Evolutionary conservation across 2,329 filamentous ascomycete species (phyloP).

Genomic region (Sclerotinia sclerotiorum): DNA sequence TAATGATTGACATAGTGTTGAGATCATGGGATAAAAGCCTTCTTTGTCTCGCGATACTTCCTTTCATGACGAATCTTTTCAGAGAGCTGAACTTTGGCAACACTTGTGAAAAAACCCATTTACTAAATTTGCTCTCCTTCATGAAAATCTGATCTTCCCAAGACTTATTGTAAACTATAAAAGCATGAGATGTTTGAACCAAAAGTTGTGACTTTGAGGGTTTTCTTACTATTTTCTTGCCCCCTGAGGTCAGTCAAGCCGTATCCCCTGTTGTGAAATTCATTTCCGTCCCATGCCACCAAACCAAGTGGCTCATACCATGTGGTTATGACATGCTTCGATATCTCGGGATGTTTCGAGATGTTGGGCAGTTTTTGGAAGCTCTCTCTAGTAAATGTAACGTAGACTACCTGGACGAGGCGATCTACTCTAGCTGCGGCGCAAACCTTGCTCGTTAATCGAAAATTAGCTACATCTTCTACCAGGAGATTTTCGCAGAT

Average conservation of each 20-base stretch:
- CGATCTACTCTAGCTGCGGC: neutral
- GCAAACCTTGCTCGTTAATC: neutral
- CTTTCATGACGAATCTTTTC: neutral
- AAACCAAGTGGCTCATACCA: neutral
- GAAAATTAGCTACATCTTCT: neutral
- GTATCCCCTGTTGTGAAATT: neutral
- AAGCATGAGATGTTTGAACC: neutral
- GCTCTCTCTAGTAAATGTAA: slow-evolving; percentile 5
- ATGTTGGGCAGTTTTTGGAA: neutral
- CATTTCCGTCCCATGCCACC: neutral
- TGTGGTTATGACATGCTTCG: neutral
- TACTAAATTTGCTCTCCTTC: neutral
- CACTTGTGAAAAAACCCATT: neutral
- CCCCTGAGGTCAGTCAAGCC: too few relatives aligned
- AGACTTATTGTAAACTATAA: neutral
- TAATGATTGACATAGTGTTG: neutral
- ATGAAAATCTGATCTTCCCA: neutral
- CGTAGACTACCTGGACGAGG: neutral
- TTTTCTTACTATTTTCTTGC: neutral
- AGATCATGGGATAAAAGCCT: neutral
- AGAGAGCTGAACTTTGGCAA: neutral
- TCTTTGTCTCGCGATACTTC: accelerated
- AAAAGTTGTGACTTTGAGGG: neutral
- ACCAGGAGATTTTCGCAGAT: accelerated
- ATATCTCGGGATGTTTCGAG: neutral